Percentiles rank a stretch among this genome's conserved stretches.
These are phyloP conservation scores for Penicillium samsonianum DNA, from an alignment of 495 filamentous ascomycete species.

Conservation along the genomic window DNA sequence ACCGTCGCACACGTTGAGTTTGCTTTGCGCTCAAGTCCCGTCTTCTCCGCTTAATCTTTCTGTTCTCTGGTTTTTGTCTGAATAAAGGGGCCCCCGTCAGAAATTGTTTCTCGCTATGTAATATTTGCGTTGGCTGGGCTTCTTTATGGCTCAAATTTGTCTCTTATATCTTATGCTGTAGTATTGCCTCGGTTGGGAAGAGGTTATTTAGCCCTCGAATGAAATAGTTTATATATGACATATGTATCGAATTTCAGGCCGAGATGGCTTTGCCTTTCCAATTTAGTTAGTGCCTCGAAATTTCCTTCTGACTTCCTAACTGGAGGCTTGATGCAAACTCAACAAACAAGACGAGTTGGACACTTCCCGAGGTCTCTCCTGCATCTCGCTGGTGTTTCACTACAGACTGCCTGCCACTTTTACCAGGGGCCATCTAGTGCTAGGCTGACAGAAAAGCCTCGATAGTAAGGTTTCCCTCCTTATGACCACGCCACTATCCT, in stretches of 20 bases:
- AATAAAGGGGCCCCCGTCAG: background rate
- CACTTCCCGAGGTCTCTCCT: too few relatives aligned
- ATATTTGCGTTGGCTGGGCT: background rate
- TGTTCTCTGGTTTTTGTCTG: background rate
- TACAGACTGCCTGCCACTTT: too few relatives aligned
- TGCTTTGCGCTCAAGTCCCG: background rate
- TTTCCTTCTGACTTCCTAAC: too few relatives aligned
- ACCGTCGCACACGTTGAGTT: conserved; percentile 36
- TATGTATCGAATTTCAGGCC: background rate
- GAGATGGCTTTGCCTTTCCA: too few relatives aligned
- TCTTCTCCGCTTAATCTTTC: background rate
- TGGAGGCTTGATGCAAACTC: too few relatives aligned
- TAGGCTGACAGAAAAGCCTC: too few relatives aligned
- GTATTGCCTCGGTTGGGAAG: background rate
- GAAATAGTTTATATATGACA: background rate
- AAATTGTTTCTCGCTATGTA: background rate
- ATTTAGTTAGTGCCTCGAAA: too few relatives aligned
- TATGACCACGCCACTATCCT: too few relatives aligned
- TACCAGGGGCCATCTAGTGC: too few relatives aligned
- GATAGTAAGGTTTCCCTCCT: too few relatives aligned
- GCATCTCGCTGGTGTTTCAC: too few relatives aligned
- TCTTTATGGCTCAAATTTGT: background rate
- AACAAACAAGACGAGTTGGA: too few relatives aligned
- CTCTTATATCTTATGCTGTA: background rate
- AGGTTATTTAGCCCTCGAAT: background rate